Base-by-base conservation (phyloP, 768 basidiomycete genomes). In the Trametes villosa region DNA sequence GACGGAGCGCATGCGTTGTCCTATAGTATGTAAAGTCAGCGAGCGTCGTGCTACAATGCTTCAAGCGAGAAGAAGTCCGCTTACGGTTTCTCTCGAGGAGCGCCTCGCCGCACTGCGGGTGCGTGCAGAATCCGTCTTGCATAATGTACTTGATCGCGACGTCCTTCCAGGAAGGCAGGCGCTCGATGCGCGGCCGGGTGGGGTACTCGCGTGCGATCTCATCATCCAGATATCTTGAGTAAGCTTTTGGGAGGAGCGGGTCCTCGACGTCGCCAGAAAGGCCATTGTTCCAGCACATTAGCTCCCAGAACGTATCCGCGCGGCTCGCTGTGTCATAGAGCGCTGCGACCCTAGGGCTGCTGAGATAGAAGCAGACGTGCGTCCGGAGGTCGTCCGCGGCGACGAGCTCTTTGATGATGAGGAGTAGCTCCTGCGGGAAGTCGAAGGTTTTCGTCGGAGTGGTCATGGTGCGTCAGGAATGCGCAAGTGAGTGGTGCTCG, bases 341-440 rank as follows among this genome's bases (percentile, higher is more conserved):
- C 20, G 50, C 50, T 27, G 60, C 53, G 48, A 52, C 29, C n/a
- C 30, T 13, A 2, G 53, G 47, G 34, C 40, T 53, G 20, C 46
- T 49, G 45, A 41, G 54, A 24, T 62, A 56, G 53, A 49, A 62
- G 29, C 29, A 56, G n/a, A 45, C 60, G 31, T 56, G 60, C 2
- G 48, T 62, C 26, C 54, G 51, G 20, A 62, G 12, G 48, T 56
- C 53, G 8, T 13, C 11, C 3, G 17, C 47, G 2, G 45, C 45
- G 17, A 51, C 15, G 8, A 12, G n/a, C 17, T 44, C 53, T 13
- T 48, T 51, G 47, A 56, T 51, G 26, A 42, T n/a, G 20, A 50
- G 22, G 12, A 62, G 41, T 20, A 62, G 41, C 24, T 62, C 60
- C 13, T 26, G 11, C 3, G 60, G 60, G 17, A 61, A 47, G 31